Evolutionary conservation across 2,329 filamentous ascomycete genomes (phyloP), one percentile per base, ranked within the genome.

Genomic region (Macrophomina tecta): DNA sequence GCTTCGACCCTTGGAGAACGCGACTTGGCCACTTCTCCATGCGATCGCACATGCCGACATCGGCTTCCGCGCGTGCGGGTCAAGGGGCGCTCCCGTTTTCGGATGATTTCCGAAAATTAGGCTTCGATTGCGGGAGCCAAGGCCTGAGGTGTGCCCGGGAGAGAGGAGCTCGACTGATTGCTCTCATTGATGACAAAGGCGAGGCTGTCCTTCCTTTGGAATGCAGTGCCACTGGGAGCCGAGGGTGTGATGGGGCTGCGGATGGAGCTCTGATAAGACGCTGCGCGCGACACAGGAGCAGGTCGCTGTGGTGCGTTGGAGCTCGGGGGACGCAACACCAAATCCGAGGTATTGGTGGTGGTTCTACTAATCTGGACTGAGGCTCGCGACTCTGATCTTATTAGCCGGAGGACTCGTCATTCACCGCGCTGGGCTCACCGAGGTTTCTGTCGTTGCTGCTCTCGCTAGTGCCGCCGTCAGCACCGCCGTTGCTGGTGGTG

Each of bases 181-280:
- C 64, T 58, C 42, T 66, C 64, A 53, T 66, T 66, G 42, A 66
- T 66, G 53, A 66, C 45, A 12, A 66, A 66, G 51, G 64, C 53
- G 14, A 66, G 64, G 64, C 64, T 66, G 34, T 58, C 49, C 61
- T 53, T 66, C n/a, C 64, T 40, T n/a, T 66, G 64, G 38, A 56
- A 65, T 14, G 38, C 49, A n/a, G 63, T 45, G 30, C 40, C 42
- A 23, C 30, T 60, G 7, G 64, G 64, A 49, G 64, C 49, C 18
- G 64, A 60, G 3, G 64, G 42, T 4, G 45, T 49, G 11, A 23
- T 18, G 14, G 52, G 52, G 23, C 63, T 65, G 12, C 42, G 51
- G 23, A 58, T 56, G 61, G 61, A 45, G 34, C 49, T 34, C 18
- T 58, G 64, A n/a, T 49, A 60, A 12, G 64, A 66, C 18, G 42